A percentile compares a stretch with the other conserved stretches of the same genome.
These are phyloP conservation scores for Cunninghamia lanceolata DNA, from an alignment of 75 land plant genomes.

Conservation along the genomic window DNA sequence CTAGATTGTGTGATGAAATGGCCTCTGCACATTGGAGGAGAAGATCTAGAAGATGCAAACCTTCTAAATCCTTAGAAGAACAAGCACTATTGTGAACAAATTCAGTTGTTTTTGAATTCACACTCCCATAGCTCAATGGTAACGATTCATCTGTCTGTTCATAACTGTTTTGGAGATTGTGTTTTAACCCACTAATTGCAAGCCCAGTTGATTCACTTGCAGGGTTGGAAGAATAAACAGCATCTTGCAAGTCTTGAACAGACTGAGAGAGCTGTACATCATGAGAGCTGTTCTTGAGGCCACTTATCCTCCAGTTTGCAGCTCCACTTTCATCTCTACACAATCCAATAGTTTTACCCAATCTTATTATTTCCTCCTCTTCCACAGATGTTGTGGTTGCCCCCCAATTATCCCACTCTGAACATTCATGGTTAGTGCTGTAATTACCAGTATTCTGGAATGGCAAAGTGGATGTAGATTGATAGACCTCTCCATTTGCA, in stretches of 20 bases:
- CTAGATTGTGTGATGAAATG: slow-evolving; percentile 58
- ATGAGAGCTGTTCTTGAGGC: neutral
- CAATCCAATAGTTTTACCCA: neutral
- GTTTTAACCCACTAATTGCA: neutral
- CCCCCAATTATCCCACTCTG: neutral
- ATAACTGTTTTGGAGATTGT: neutral
- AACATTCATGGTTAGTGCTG: neutral
- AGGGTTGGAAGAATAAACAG: neutral
- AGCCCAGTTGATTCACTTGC: neutral
- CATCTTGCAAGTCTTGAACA: neutral
- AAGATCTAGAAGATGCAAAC: slow-evolving; percentile 67
- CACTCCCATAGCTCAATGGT: neutral
- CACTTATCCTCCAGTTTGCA: neutral
- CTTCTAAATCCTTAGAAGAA: slow-evolving; percentile 29
- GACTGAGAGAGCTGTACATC: neutral
- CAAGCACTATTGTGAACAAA: neutral
- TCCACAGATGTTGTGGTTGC: neutral
- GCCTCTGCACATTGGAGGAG: slow-evolving; percentile 89
- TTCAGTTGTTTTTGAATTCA: neutral
- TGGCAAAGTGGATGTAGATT: neutral
- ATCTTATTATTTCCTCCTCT: neutral
- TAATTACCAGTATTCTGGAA: neutral
- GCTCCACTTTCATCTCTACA: neutral
- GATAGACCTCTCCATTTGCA: neutral
- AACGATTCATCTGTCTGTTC: neutral